A percentile compares a stretch with the other conserved stretches of the same genome.
phyloP scores from a whole-genome alignment of 768 basidiomycete genomes.

The Lyophyllum semitale region DNA sequence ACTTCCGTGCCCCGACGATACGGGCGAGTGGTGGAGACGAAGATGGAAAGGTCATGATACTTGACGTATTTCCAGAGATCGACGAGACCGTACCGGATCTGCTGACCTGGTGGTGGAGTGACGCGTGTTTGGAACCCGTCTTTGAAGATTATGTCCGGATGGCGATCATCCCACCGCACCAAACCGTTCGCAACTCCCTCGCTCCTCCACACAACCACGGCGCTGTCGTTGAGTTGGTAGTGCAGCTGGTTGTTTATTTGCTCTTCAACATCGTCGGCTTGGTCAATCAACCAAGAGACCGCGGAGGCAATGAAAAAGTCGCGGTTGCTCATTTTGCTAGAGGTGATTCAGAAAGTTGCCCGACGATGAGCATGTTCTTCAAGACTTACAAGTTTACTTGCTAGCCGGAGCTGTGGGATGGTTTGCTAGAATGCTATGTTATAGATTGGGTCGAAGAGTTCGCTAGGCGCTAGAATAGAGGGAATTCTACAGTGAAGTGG shows the following conservation, averaged over 20 bases:
- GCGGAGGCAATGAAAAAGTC: neutral
- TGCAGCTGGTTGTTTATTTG: neutral
- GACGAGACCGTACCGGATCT: neutral
- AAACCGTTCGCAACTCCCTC: neutral
- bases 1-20: neutral
- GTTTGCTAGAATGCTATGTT: no score
- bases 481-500: no score
- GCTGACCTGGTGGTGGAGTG: neutral
- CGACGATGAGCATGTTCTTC: no score
- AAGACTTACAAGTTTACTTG: no score
- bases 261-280: neutral
- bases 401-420: no score
- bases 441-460: no score
- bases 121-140: neutral
- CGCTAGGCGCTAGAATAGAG: no score
- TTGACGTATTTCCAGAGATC: neutral
- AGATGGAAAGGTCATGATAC: neutral
- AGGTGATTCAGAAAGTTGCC: no score
- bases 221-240: no score
- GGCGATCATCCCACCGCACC: conserved; percentile 1
- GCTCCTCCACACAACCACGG: neutral
- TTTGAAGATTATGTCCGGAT: conserved; percentile 4
- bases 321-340: neutral
- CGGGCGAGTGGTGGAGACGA: neutral
- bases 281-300: neutral